A percentile compares a stretch with the other conserved stretches of the same genome.
These are phyloP conservation scores for Verticillium albo-atrum DNA, from an alignment of 2,329 filamentous ascomycete genomes.

Conservation along the genomic window DNA sequence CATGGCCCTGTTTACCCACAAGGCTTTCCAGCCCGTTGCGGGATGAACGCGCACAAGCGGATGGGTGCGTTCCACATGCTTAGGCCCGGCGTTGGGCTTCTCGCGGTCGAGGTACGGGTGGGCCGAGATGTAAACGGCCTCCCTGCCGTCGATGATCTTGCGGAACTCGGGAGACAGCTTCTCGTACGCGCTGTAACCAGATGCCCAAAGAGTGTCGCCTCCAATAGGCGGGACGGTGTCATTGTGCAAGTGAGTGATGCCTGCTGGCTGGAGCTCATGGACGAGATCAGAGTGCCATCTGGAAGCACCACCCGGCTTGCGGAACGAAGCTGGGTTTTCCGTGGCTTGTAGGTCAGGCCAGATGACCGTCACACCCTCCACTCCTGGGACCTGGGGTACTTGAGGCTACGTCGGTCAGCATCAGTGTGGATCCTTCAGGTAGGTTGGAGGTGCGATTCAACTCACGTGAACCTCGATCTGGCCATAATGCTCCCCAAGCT, in stretches of 20 bases:
- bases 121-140: slow-evolving; percentile 61
- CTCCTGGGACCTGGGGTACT: slow-evolving; percentile 64
- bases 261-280: slow-evolving; percentile 66
- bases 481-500: slow-evolving; percentile 59
- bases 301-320: slow-evolving; percentile 62
- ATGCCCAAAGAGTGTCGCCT: slow-evolving; percentile 70
- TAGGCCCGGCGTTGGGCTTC: slow-evolving; percentile 55
- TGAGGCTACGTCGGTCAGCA: slow-evolving; percentile 43
- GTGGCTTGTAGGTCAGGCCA: slow-evolving; percentile 66
- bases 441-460: no score
- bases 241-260: slow-evolving; percentile 66
- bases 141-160: slow-evolving; percentile 62
- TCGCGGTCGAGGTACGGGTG: slow-evolving; percentile 64
- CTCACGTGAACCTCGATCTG: slow-evolving; percentile 65
- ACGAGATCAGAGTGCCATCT: slow-evolving; percentile 69
- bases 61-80: slow-evolving; percentile 62
- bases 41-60: slow-evolving; percentile 68
- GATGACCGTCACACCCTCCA: slow-evolving; percentile 61
- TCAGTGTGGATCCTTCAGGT: no score
- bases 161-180: slow-evolving; percentile 68
- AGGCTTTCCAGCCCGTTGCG: slow-evolving; percentile 68
- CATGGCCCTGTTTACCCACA: slow-evolving; percentile 69
- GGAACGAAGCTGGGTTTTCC: slow-evolving; percentile 57
- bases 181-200: slow-evolving; percentile 67
- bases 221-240: slow-evolving; percentile 61